A percentile compares a stretch with the other conserved stretches of the same genome.
phyloP scores from a whole-genome alignment of 148 eudicot genomes.

The Cornus kousa region DNA sequence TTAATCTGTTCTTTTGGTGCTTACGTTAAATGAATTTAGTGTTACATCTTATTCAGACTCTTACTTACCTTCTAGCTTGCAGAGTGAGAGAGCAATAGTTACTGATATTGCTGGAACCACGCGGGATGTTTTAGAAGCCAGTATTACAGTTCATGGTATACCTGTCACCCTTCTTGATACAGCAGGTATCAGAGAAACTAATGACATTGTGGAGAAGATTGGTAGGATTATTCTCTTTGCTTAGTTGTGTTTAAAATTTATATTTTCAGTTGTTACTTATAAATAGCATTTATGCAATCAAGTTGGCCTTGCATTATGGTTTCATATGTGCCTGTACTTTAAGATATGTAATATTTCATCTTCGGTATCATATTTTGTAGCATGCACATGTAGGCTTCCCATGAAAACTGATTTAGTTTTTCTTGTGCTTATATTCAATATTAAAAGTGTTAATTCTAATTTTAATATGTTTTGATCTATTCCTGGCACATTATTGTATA shows the following conservation, averaged over 20 bases:
- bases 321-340: neutral
- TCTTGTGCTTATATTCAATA: neutral
- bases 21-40: neutral
- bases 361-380: neutral
- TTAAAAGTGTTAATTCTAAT: neutral
- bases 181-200: constrained; percentile 95
- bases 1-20: neutral
- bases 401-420: neutral
- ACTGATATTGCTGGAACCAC: constrained; percentile 98
- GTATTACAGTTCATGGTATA: constrained; percentile 71
- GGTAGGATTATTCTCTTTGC: constrained; percentile 43
- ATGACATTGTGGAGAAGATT: constrained; percentile 83
- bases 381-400: neutral
- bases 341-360: neutral
- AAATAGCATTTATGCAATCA: neutral
- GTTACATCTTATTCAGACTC: constrained; percentile 30
- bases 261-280: neutral
- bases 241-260: neutral
- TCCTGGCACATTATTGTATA: too few relatives aligned
- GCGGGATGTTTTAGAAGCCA: constrained; percentile 89
- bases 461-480: neutral
- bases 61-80: constrained; percentile 67
- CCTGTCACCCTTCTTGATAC: constrained; percentile 95
- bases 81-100: constrained; percentile 99
- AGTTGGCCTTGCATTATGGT: neutral